Base-by-base conservation (phyloP, 2,329 filamentous ascomycete species). In the Graphiopsis chlorocephala region DNA sequence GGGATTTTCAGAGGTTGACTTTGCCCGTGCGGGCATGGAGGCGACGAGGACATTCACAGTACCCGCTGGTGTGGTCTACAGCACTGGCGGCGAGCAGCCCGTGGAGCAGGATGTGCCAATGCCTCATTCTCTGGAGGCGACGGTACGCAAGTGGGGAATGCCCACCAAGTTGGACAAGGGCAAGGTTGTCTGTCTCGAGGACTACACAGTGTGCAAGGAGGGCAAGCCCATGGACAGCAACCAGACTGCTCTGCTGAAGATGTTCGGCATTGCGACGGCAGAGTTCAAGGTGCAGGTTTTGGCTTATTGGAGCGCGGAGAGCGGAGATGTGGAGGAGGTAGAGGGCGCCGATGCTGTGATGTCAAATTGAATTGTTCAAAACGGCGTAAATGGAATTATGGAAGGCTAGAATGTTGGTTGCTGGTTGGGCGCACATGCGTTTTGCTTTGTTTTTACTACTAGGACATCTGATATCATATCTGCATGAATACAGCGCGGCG, bases 201-300 rank as follows among this genome's bases (percentile, higher is more conserved):
- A 82, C 26, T 96, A 93, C 76, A 84, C 84, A 11, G 88, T 99
- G 58, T 98, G 94, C 81, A 88, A 88, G 73, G 89, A 93, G 78
- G 95, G 94, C 12, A 87, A 97, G 75, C 84, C 88, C 52, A 80
- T 99, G 70, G 93, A 97, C 79, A 93, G 91, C 70, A 86, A 94
- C 72, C 95, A 99, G 84, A 97, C 95, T 64, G 90, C 93, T 69
- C 81, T 99, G 75, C 79, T 99, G 78, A 98, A 98, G 86, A 84
- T 97, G 73, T 98, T 99, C 80, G 90, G 92, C 61, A 87, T 97
- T 64, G 92, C 91, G 68, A 87, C 95, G 79, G 91, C 92, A 65
- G 93, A 98, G 81, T 99, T 99, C 82, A 89, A 85, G 77, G 88
- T 99, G 65, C 85, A 88, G 73, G 81, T 96, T 69, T 81, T 90